A percentile compares a stretch with the other conserved stretches of the same genome.
phyloP scores from a whole-genome alignment of 2,329 filamentous ascomycete genomes.

The Ophiostoma angusticollis region DNA sequence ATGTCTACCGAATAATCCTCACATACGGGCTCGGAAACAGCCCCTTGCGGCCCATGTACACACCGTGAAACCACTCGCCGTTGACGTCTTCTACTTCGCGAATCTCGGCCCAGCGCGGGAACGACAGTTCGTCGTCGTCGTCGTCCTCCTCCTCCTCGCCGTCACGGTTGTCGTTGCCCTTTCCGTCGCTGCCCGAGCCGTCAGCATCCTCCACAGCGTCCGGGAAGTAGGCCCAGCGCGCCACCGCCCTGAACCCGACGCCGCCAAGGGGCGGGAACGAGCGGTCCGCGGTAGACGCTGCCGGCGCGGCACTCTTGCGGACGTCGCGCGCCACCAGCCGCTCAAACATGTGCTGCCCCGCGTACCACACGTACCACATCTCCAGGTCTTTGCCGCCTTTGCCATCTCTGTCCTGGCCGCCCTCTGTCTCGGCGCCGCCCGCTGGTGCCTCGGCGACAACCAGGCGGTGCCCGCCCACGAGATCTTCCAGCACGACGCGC shows the following conservation, averaged over 20 bases:
- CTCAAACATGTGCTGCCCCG: conserved; percentile 26
- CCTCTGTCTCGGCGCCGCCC: conserved; percentile 21
- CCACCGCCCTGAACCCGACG: conserved; percentile 47
- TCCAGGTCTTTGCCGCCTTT: conserved; percentile 1
- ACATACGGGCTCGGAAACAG: conserved; percentile 75
- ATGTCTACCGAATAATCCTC: background rate
- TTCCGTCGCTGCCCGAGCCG: too few species aligned
- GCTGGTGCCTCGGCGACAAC: conserved; percentile 50
- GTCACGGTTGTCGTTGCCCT: too few species aligned
- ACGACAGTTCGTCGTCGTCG: conserved; percentile 60
- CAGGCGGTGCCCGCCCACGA: conserved; percentile 65
- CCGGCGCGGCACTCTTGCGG: conserved; percentile 17
- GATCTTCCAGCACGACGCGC: conserved; percentile 54
- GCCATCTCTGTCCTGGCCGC: conserved; percentile 1
- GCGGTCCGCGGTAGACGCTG: conserved; percentile 17
- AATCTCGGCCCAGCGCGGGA: conserved; percentile 73
- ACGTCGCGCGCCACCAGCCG: conserved; percentile 41
- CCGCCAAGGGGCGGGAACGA: conserved; percentile 66
- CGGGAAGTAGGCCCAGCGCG: conserved; percentile 70
- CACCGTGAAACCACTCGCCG: conserved; percentile 79
- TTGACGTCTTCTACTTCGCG: conserved; percentile 77
- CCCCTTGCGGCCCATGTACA: conserved; percentile 68
- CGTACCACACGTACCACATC: conserved; percentile 17
- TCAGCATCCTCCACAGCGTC: too few species aligned
- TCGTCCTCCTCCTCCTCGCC: too few species aligned